Base-by-base conservation (phyloP, 106 monocot genomes). In the Dactylorhiza incarnata region DNA sequence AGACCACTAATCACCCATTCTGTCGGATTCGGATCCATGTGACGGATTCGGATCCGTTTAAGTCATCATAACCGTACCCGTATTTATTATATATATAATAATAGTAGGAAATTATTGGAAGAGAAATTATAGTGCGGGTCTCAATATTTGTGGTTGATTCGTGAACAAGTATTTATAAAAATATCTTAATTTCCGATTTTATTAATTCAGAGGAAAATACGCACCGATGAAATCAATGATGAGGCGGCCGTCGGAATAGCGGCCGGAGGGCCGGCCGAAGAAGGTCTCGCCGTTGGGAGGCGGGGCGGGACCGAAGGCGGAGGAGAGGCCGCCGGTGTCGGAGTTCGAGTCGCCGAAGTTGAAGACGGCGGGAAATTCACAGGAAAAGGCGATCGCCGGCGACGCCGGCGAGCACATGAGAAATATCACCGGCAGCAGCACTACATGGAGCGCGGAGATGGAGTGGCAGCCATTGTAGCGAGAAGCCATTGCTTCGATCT, bases 311-410 rank as follows among this genome's bases (percentile, higher is more conserved):
- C 83, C 83, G 54, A 83, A 78, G 47, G 78, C 78, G 23, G 78
- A 74, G 16, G 83, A 78, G 13, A 83, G 53, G 14, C 83, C 83
- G 53, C 83, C 83, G 11, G 83, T 83, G 68, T 83, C 83, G 17
- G 83, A 83, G 78, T 83, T 83, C 11, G 83, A 83, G 45, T 83
- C 83, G 2, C 83, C 83, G 55, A 83, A 83, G 78, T 78, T 83
- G 69, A 83, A 83, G 45, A 82, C 55, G 10, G 78, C 82, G 52
- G 82, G 78, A 25, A 82, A 82, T 7, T 53, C 66, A 29, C 82
- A 82, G 7, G 58, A 24, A 16, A 10, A 5, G 24, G 56, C 43
- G 59, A 75, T 46, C 45, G 6, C 69, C 45, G 45, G 16, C 15
- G 44, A 43, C 6, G 6, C 49, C 3, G 72, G 10, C 19, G 72